Evolutionary conservation across 108 stramenopile genomes (phyloP).

Genomic region (Thalassiosira profunda): DNA sequence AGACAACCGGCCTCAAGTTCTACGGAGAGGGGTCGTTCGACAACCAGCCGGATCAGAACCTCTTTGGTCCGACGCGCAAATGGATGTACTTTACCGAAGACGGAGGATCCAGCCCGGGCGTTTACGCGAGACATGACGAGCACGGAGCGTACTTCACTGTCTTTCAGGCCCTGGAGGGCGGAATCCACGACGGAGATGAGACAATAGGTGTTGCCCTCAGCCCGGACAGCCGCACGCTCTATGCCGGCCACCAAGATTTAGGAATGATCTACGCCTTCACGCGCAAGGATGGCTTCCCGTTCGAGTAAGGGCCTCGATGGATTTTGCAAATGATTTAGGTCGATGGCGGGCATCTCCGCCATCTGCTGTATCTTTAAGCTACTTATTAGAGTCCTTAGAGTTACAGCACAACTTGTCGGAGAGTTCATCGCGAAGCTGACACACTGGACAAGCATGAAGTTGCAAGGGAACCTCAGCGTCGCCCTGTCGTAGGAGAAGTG

Average conservation of each 20-base stretch:
- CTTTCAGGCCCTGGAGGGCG: constrained; percentile 6
- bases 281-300: neutral
- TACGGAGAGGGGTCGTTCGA: constrained; percentile 24
- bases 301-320: too few relatives aligned
- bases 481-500: too few relatives aligned
- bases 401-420: too few relatives aligned
- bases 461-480: too few relatives aligned
- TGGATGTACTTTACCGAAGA: constrained; percentile 60
- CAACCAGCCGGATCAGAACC: constrained; percentile 52
- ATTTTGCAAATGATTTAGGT: too few relatives aligned
- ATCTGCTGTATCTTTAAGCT: too few relatives aligned
- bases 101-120: constrained; percentile 39
- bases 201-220: constrained; percentile 72
- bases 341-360: too few relatives aligned
- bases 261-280: neutral
- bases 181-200: constrained; percentile 21
- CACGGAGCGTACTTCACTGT: constrained; percentile 43
- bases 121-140: constrained; percentile 27
- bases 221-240: constrained; percentile 42
- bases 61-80: constrained; percentile 6
- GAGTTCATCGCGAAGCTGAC: too few relatives aligned
- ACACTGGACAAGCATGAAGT: too few relatives aligned
- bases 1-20: neutral
- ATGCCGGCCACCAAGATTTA: constrained; percentile 10
- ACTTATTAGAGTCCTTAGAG: too few relatives aligned